phyloP scores from a whole-genome alignment of 495 filamentous ascomycete genomes.

The Tuber melanosporum region DNA sequence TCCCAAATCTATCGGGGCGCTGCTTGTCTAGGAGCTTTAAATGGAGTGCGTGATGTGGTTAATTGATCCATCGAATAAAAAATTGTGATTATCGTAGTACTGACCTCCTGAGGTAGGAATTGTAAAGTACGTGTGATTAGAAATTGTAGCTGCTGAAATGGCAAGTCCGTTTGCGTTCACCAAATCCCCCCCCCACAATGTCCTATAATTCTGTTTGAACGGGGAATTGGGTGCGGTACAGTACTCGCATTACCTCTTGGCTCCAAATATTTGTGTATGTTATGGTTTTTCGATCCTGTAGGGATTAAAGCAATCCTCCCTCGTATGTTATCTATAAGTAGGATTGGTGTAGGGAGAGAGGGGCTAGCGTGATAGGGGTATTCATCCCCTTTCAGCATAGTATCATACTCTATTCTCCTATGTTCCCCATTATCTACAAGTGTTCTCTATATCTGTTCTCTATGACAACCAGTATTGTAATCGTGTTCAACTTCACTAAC shows the following conservation, averaged over 20 bases:
- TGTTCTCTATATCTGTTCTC: background rate
- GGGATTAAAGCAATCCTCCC: no score
- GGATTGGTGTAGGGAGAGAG: background rate
- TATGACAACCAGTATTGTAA: background rate
- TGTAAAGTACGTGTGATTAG: no score
- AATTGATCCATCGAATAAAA: no score
- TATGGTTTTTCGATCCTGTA: background rate
- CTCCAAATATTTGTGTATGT: background rate
- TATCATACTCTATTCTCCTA: background rate
- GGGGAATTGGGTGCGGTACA: no score
- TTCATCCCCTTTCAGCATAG: background rate
- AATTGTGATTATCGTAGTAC: no score
- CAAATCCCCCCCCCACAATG: background rate
- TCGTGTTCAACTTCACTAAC: background rate
- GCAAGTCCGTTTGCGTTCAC: background rate
- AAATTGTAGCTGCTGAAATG: no score
- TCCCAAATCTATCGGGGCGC: background rate
- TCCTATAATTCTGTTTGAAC: background rate
- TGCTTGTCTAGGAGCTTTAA: background rate
- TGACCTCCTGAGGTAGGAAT: background rate
- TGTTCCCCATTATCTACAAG: background rate
- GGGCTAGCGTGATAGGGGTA: no score
- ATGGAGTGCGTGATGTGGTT: no score
- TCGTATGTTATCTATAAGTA: background rate
- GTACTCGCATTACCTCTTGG: background rate